These are phyloP conservation scores for Kodamaea laetipori DNA, from an alignment of 805 yeast genomes.

Conservation along the genomic window DNA sequence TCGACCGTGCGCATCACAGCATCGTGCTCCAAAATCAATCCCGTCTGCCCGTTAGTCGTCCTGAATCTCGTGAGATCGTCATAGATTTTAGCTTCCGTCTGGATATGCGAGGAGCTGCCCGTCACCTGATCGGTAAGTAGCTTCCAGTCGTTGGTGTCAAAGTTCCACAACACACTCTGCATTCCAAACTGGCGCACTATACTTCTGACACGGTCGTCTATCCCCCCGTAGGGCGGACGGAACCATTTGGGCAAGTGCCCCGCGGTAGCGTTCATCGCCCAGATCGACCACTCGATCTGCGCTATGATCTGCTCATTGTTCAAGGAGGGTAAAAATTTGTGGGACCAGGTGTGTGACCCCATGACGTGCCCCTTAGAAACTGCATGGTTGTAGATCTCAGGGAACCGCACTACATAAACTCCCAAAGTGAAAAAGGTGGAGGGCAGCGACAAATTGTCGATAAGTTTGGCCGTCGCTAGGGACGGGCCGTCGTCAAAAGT, in stretches of 20 bases:
- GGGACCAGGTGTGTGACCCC: constrained; percentile 94
- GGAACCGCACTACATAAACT: constrained; percentile 71
- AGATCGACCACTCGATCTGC: constrained; percentile 90
- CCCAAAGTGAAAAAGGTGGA: constrained; percentile 89
- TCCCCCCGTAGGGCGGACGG: constrained; percentile 96
- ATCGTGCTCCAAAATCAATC: constrained; percentile 88
- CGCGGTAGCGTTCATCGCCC: constrained; percentile 98
- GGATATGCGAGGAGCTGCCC: neutral
- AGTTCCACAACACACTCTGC: constrained; percentile 88
- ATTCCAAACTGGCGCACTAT: constrained; percentile 84
- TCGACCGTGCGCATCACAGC: constrained; percentile 65
- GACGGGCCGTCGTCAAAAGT: constrained; percentile 97
- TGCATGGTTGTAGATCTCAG: constrained; percentile 65
- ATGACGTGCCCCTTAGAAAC: constrained; percentile 69
- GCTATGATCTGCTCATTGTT: constrained; percentile 82
- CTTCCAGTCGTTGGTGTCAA: constrained; percentile 91
- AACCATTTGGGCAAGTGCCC: constrained; percentile 87
- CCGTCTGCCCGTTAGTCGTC: constrained; percentile 35
- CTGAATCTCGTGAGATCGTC: constrained; percentile 60
- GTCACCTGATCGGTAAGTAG: constrained; percentile 34
- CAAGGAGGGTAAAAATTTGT: constrained; percentile 76
- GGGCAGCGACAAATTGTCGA: constrained; percentile 52
- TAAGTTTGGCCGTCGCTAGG: constrained; percentile 61
- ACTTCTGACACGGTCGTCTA: constrained; percentile 81
- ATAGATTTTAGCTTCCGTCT: constrained; percentile 52